These are phyloP conservation scores for Ganoderma multipileum DNA, from an alignment of 1,284 basidiomycete species.

Conservation along the genomic window DNA sequence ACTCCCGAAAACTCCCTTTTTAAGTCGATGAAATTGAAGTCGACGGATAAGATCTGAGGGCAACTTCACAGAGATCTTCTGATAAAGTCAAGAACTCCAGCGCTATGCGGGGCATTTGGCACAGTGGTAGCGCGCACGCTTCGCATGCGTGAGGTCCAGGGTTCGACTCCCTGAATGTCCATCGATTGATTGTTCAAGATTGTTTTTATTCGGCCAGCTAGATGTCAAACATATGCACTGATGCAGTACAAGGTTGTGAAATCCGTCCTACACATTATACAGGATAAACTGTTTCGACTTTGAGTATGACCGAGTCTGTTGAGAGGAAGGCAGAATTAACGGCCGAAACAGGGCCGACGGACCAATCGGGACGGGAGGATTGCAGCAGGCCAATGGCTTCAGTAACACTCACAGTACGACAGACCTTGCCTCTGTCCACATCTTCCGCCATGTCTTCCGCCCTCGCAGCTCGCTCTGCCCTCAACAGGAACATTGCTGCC, in stretches of 20 bases:
- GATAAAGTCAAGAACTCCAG: too few species aligned
- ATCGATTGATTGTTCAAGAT: too few species aligned
- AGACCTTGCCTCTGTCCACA: constrained; percentile 25
- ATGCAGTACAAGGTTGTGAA: too few species aligned
- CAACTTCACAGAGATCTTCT: too few species aligned
- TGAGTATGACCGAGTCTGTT: neutral
- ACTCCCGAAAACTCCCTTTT: too few species aligned
- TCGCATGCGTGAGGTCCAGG: constrained; percentile 31
- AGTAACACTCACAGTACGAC: neutral
- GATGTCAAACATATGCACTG: too few species aligned
- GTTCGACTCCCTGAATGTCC: constrained; percentile 30
- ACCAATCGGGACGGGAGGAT: constrained; percentile 28
- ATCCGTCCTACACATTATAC: too few species aligned
- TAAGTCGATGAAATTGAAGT: too few species aligned
- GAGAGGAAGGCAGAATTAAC: constrained; percentile 13
- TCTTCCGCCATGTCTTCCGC: constrained; percentile 56
- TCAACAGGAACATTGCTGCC: constrained; percentile 50
- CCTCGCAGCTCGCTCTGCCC: constrained; percentile 55
- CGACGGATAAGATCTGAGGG: too few species aligned
- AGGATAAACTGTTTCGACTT: neutral
- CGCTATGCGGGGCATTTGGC: constrained; percentile 24
- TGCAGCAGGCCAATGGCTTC: constrained; percentile 21
- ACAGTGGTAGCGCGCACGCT: constrained; percentile 32
- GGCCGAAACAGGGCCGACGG: constrained; percentile 30
- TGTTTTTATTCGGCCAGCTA: neutral